Evolutionary conservation across 352 stramenopile genomes (phyloP).

Genomic region (Phytopythium chamaehyphon): DNA sequence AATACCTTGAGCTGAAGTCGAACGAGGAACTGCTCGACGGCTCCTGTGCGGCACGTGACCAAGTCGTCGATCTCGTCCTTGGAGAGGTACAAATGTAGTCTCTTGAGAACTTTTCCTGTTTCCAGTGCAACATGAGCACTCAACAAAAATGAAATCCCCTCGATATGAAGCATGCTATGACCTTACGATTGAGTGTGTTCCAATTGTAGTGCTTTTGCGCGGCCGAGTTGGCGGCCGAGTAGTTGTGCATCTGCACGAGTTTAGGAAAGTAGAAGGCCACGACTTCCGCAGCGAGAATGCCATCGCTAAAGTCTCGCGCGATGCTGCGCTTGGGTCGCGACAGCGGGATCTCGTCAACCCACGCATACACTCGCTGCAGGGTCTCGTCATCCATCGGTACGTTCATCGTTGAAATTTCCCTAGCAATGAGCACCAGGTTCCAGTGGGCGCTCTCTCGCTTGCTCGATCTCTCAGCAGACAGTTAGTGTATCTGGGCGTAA

Average conservation of each 20-base stretch:
- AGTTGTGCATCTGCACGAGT: constrained; percentile 96
- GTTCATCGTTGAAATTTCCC: constrained; percentile 37
- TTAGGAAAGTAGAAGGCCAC: constrained; percentile 94
- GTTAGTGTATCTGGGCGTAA: too few relatives aligned
- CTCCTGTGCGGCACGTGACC: constrained; percentile 83
- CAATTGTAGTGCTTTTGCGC: constrained; percentile 96
- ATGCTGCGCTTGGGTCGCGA: constrained; percentile 95
- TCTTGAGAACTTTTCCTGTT: constrained; percentile 81
- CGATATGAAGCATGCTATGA: not conserved
- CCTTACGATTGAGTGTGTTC: constrained; percentile 90
- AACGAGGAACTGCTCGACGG: constrained; percentile 90
- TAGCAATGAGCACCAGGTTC: too few relatives aligned
- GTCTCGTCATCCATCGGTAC: constrained; percentile 84
- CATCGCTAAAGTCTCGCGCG: constrained; percentile 94
- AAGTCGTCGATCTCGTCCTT: constrained; percentile 91
- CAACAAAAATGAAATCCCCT: too few relatives aligned
- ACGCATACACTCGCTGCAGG: constrained; percentile 92
- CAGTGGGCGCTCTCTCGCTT: too few relatives aligned
- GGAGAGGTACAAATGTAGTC: constrained; percentile 74
- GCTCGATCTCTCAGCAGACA: too few relatives aligned
- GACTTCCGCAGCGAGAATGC: constrained; percentile 88
- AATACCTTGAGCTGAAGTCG: constrained; percentile 88
- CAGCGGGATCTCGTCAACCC: constrained; percentile 95
- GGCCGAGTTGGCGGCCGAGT: constrained; percentile 90
- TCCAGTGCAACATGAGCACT: not conserved